Conservation (phyloP, 805 yeast genomes). For the Candida quercuum region DNA sequence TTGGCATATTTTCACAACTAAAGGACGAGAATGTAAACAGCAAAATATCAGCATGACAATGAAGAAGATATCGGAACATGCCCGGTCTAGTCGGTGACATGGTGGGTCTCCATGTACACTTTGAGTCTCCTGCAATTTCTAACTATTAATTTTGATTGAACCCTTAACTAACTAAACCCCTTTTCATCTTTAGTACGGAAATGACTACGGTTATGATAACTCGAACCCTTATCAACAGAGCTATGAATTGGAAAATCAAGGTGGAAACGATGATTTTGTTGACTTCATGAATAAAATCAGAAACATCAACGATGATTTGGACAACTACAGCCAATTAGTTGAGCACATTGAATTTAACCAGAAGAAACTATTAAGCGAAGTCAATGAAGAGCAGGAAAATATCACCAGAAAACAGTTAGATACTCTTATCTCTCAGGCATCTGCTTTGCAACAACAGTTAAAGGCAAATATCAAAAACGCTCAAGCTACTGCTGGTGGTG, state of each 20-base stretch:
- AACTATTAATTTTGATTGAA: too few relatives aligned
- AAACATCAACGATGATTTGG: constrained; percentile 61
- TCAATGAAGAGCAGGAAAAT: constrained; percentile 64
- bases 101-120: too few relatives aligned
- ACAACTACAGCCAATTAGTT: constrained; percentile 64
- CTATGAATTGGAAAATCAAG: constrained; percentile 18
- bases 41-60: too few relatives aligned
- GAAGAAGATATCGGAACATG: too few relatives aligned
- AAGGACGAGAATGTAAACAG: too few relatives aligned
- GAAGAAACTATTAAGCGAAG: constrained; percentile 64
- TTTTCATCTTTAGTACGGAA: constrained; percentile 1
- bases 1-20: too few relatives aligned
- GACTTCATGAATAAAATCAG: constrained; percentile 66
- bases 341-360: constrained; percentile 68
- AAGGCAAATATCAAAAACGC: constrained; percentile 72
- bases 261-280: constrained; percentile 45
- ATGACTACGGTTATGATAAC: constrained; percentile 19
- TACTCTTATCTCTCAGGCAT: constrained; percentile 68
- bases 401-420: constrained; percentile 74
- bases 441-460: constrained; percentile 68
- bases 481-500: constrained; percentile 64
- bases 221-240: constrained; percentile 22
- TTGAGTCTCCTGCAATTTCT: too few relatives aligned
- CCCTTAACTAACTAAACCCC: not conserved
- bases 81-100: too few relatives aligned